Conservation (phyloP, 2,329 filamentous ascomycete species). For the Thielaviopsis punctulata region DNA sequence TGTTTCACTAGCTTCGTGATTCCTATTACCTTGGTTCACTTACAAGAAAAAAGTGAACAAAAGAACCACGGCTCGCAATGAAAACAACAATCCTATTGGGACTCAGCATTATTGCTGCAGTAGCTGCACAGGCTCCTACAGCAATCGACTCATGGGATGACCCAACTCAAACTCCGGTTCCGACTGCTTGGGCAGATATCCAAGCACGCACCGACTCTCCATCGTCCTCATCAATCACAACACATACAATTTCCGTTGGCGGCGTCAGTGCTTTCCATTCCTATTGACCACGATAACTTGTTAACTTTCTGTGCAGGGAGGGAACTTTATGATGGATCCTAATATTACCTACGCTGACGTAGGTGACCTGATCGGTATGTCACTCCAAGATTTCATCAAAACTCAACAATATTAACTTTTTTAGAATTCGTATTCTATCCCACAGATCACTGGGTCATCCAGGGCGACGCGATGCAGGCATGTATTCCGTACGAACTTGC, state of each 20-base stretch:
- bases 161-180: background rate
- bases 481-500: conserved; percentile 45
- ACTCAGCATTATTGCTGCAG: background rate
- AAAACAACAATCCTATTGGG: background rate
- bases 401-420: background rate
- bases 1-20: background rate
- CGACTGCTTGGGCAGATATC: background rate
- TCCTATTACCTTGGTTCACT: background rate
- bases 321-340: conserved; percentile 19
- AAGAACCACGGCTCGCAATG: background rate
- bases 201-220: background rate
- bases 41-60: background rate
- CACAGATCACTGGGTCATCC: conserved; percentile 44
- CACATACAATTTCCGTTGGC: conserved; percentile 12
- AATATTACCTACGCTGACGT: conserved; percentile 19
- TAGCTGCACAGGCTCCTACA: background rate
- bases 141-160: background rate
- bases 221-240: background rate
- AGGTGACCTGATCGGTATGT: conserved; percentile 30
- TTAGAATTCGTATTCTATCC: conserved; percentile 44
- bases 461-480: conserved; percentile 39
- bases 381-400: background rate
- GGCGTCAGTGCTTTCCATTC: conserved; percentile 7
- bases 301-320: conserved; percentile 13
- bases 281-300: background rate